A percentile compares a stretch with the other conserved stretches of the same genome.
These are phyloP conservation scores for Rhodomyrtus tomentosa DNA, from an alignment of 345 rosid species.

Conservation along the genomic window DNA sequence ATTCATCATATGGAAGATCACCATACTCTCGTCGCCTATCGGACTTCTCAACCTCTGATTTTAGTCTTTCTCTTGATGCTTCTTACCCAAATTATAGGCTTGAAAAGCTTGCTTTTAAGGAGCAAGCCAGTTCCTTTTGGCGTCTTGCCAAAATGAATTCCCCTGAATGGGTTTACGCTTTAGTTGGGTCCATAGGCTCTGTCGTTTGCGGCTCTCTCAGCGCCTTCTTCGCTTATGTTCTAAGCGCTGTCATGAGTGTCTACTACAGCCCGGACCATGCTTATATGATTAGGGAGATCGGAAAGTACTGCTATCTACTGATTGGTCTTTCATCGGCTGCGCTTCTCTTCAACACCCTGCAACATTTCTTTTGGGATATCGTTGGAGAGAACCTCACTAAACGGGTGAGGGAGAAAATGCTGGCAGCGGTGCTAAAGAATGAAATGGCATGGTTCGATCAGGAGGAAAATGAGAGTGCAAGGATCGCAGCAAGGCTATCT, in stretches of 20 bases:
- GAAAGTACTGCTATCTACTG: constrained; percentile 75
- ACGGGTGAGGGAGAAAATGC: constrained; percentile 94
- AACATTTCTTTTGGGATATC: constrained; percentile 96
- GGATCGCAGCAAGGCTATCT: constrained; percentile 81
- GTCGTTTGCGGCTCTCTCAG: constrained; percentile 84
- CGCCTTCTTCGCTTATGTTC: constrained; percentile 92
- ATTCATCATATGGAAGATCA: constrained; percentile 93
- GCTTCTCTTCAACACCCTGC: constrained; percentile 81
- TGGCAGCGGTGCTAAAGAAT: constrained; percentile 71
- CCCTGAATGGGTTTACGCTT: constrained; percentile 93
- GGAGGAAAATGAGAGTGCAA: constrained; percentile 93
- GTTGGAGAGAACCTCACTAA: constrained; percentile 97
- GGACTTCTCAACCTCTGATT: constrained; percentile 97
- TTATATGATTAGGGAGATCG: constrained; percentile 80
- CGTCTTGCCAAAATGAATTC: constrained; percentile 96
- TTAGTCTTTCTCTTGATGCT: constrained; percentile 79
- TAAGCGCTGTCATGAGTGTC: constrained; percentile 84
- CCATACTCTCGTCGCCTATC: constrained; percentile 92
- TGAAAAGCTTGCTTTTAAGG: constrained; percentile 89
- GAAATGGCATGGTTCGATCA: constrained; percentile 99
- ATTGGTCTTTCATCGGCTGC: constrained; percentile 96
- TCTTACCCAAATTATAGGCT: constrained; percentile 58
- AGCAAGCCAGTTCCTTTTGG: constrained; percentile 96
- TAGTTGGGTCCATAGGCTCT: constrained; percentile 85
- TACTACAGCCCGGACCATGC: constrained; percentile 82